phyloP scores from a whole-genome alignment of 2,329 filamentous ascomycete genomes.

The Podosphaera aphanis region DNA sequence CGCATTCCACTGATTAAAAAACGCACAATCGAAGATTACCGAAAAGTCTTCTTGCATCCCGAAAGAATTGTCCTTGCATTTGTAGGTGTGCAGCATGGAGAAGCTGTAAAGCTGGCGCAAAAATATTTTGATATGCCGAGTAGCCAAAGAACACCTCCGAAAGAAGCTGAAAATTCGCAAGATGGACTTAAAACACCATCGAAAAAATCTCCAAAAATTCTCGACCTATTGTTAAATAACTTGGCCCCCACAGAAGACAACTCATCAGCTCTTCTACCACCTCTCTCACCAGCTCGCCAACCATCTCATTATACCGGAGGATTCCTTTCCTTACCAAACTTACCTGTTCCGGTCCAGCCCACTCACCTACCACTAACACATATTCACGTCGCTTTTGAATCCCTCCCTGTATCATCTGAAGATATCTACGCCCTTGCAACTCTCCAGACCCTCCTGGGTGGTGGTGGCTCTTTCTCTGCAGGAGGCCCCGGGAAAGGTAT shows the following conservation, averaged over 20 bases:
- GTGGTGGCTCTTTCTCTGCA: conserved; percentile 87
- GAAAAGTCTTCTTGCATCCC: conserved; percentile 64
- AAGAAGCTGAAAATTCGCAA: conserved; percentile 32
- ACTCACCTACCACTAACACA: conserved; percentile 64
- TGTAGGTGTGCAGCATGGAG: conserved; percentile 63
- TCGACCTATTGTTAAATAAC: conserved; percentile 39
- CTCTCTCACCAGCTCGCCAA: conserved; percentile 21
- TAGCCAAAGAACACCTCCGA: conserved; percentile 24
- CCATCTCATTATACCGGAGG: conserved; percentile 80
- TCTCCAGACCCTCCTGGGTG: conserved; percentile 82
- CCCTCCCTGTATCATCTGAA: conserved; percentile 65
- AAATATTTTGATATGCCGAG: conserved; percentile 74
- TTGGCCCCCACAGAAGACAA: conserved; percentile 43
- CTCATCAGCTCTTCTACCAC: conserved; percentile 45
- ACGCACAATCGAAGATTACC: conserved; percentile 51
- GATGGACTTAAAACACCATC: conserved; percentile 18
- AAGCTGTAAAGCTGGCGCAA: conserved; percentile 59
- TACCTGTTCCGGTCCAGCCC: conserved; percentile 56
- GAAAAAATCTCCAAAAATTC: conserved; percentile 37
- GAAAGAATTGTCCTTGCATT: conserved; percentile 89
- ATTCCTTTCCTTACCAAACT: conserved; percentile 62
- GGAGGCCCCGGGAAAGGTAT: conserved; percentile 96
- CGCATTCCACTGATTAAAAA: conserved; percentile 52
- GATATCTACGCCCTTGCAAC: conserved; percentile 95
- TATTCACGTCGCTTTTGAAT: conserved; percentile 90